Percentiles rank a stretch among this genome's conserved stretches.
These are phyloP conservation scores for Eucalyptus shirleyi DNA, from an alignment of 345 rosid species.

Conservation along the genomic window DNA sequence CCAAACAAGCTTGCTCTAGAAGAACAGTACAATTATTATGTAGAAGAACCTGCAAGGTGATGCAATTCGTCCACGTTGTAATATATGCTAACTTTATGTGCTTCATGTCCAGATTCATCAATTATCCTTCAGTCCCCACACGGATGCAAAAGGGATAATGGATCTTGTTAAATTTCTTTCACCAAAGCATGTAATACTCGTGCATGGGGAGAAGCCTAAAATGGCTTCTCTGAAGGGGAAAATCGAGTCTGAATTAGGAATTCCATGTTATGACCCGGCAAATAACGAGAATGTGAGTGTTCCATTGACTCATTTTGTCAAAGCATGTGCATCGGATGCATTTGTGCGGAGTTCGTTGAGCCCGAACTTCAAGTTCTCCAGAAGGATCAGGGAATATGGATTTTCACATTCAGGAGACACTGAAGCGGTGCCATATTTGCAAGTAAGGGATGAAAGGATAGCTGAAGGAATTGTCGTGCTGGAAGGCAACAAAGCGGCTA, in stretches of 20 bases:
- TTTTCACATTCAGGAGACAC: constrained; percentile 1
- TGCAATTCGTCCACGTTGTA: not conserved
- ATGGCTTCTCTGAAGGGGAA: constrained; percentile 67
- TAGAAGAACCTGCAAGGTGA: not conserved
- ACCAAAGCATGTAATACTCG: constrained; percentile 71
- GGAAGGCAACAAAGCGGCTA: constrained; percentile 42
- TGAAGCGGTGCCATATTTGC: constrained; percentile 1
- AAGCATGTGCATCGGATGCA: constrained; percentile 52
- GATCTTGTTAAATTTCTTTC: constrained; percentile 84
- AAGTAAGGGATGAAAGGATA: constrained; percentile 53
- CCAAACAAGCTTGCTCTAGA: not conserved
- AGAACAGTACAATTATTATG: not conserved
- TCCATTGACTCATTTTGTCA: constrained; percentile 42
- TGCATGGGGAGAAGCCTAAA: constrained; percentile 91
- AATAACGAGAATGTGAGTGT: constrained; percentile 57
- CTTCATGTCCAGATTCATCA: constrained; percentile 63
- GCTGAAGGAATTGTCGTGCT: constrained; percentile 45
- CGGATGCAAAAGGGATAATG: constrained; percentile 93
- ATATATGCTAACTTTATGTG: not conserved
- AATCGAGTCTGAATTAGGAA: constrained; percentile 60
- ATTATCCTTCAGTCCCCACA: constrained; percentile 88
- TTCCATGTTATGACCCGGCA: constrained; percentile 65
- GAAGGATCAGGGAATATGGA: constrained; percentile 3
- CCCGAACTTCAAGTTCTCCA: constrained; percentile 57
- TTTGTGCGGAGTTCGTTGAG: constrained; percentile 47